Percentiles rank a stretch among this genome's conserved stretches.
Evolutionary conservation across 371 early-diverging fungal genomes (phyloP).

Genomic region (Mucor piriformis): DNA sequence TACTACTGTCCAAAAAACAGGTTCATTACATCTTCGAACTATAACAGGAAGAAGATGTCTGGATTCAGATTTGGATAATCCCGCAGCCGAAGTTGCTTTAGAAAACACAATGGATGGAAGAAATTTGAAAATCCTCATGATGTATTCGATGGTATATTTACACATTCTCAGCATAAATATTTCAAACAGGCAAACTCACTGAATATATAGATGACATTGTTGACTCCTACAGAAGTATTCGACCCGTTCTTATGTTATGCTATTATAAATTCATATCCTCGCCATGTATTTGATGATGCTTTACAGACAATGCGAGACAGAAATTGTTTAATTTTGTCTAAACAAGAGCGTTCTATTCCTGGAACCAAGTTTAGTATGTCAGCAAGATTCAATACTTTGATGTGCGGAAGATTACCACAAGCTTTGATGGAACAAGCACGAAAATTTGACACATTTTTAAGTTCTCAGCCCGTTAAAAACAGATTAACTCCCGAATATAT

Average conservation of each 20-base stretch:
- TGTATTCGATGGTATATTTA: neutral
- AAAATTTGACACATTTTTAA: constrained; percentile 27
- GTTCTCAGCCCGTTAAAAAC: neutral
- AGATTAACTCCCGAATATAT: constrained; percentile 3
- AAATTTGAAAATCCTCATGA: neutral
- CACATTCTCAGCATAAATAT: neutral
- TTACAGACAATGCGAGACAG: constrained; percentile 8
- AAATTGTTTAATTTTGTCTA: constrained; percentile 31
- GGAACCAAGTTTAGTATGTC: constrained; percentile 46
- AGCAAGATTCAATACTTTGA: constrained; percentile 21
- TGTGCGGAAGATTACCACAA: constrained; percentile 23
- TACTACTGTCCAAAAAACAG: constrained; percentile 30
- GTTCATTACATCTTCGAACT: constrained; percentile 2
- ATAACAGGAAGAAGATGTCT: constrained; percentile 13
- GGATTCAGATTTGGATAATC: neutral
- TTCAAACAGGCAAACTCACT: neutral
- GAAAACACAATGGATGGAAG: constrained; percentile 9
- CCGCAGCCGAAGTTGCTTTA: neutral
- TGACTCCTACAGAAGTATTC: constrained; percentile 56
- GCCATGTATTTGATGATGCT: constrained; percentile 17
- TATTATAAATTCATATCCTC: constrained; percentile 33
- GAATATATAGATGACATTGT: constrained; percentile 49
- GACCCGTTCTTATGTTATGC: constrained; percentile 48
- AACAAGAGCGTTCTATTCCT: constrained; percentile 50
- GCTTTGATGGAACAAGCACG: constrained; percentile 33